phyloP scores from a whole-genome alignment of 306 rosid species.

The Lupinus albus region DNA sequence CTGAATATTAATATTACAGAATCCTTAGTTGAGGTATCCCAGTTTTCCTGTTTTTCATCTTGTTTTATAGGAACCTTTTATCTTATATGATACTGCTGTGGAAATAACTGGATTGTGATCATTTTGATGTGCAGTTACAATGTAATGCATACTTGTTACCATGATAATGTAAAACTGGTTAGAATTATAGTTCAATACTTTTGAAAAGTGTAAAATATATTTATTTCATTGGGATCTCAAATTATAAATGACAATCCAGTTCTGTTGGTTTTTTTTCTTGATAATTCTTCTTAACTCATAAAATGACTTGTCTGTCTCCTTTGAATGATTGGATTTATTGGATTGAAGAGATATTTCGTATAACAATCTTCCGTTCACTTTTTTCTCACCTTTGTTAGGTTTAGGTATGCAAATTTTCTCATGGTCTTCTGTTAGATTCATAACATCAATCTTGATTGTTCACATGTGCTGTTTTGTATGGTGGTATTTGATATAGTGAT shows the following conservation, averaged over 20 bases:
- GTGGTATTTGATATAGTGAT: slow-evolving; percentile 17
- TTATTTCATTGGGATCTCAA: background rate
- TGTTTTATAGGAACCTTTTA: slow-evolving; percentile 14
- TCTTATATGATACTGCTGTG: slow-evolving; percentile 12
- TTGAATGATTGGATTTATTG: slow-evolving; percentile 12
- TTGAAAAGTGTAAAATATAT: background rate
- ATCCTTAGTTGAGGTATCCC: slow-evolving; percentile 76
- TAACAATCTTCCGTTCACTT: background rate
- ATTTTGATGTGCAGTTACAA: slow-evolving; percentile 25
- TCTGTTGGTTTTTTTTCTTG: background rate
- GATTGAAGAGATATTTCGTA: background rate
- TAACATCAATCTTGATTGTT: background rate
- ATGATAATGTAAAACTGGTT: background rate
- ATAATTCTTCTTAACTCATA: background rate
- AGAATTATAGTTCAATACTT: background rate
- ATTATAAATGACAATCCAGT: background rate
- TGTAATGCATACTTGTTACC: background rate
- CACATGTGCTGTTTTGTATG: background rate
- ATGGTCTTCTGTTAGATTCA: background rate
- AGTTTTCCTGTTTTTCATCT: background rate
- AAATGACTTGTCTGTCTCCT: slow-evolving; percentile 11
- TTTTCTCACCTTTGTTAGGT: background rate
- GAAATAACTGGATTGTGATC: slow-evolving; percentile 16
- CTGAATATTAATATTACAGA: slow-evolving; percentile 85
- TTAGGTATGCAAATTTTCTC: background rate